Evolutionary conservation across 176 grass and related monocot species (phyloP).

Genomic region (Oryza brachyantha): DNA sequence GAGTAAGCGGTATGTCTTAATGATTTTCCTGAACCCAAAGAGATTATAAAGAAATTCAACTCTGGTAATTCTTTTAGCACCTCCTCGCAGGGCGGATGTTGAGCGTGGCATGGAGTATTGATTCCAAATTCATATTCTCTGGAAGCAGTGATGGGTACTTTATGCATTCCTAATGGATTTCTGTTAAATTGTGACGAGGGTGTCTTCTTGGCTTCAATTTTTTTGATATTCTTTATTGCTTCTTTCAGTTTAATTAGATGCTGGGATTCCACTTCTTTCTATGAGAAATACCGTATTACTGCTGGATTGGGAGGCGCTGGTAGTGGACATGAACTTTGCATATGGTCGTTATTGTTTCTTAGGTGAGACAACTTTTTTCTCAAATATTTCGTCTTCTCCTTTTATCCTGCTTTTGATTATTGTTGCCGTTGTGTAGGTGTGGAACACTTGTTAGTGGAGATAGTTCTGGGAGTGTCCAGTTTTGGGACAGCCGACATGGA

Average conservation of each 20-base stretch:
- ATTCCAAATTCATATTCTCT: conserved; percentile 73
- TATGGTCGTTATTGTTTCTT: conserved; percentile 78
- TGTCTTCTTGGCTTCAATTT: not conserved
- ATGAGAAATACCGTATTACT: conserved; percentile 89
- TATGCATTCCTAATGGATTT: conserved; percentile 12
- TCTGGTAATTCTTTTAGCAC: conserved; percentile 7
- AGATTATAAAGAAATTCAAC: conserved; percentile 14
- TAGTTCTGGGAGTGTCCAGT: conserved; percentile 86
- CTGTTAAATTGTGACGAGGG: not conserved
- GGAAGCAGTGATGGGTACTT: conserved; percentile 94
- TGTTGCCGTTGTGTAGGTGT: conserved; percentile 57
- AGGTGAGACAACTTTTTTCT: conserved; percentile 39
- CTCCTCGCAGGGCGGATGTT: conserved; percentile 61
- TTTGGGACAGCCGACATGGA: conserved; percentile 88
- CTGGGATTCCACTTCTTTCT: conserved; percentile 79
- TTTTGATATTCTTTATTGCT: not conserved
- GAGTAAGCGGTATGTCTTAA: conserved; percentile 73
- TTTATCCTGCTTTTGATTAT: conserved; percentile 27
- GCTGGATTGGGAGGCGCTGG: conserved; percentile 77
- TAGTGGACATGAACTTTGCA: conserved; percentile 66
- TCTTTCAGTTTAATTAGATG: conserved; percentile 81
- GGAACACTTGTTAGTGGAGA: conserved; percentile 95
- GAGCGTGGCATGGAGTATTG: conserved; percentile 86
- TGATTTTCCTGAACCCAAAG: conserved; percentile 17
- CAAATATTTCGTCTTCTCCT: not conserved